Percentiles rank a stretch among this genome's conserved stretches.
Evolutionary conservation across 768 basidiomycete species (phyloP).

Genomic region (Mycena latifolia): DNA sequence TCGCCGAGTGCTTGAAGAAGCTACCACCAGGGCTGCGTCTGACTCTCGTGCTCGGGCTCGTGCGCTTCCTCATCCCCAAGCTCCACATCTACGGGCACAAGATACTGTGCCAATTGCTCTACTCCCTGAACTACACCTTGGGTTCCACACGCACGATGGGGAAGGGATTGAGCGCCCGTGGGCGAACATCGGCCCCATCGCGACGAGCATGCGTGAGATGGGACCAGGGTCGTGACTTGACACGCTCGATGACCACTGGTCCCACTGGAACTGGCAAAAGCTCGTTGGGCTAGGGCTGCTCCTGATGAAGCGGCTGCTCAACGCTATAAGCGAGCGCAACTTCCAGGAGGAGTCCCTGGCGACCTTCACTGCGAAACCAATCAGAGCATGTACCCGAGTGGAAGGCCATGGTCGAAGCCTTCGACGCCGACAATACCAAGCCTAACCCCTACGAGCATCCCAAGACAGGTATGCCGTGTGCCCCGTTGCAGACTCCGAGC

Average conservation of each 20-base stretch:
- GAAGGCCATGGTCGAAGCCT: constrained; percentile 16
- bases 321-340: constrained; percentile 7
- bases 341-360: constrained; percentile 8
- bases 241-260: constrained; percentile 51
- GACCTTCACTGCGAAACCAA: not conserved
- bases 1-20: not conserved
- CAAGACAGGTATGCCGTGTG: not conserved
- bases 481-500: not conserved
- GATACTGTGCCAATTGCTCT: constrained; percentile 25
- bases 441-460: constrained; percentile 8
- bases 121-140: constrained; percentile 43
- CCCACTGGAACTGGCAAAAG: constrained; percentile 51
- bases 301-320: constrained; percentile 7
- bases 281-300: constrained; percentile 40
- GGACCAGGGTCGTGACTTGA: constrained; percentile 43
- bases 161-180: constrained; percentile 51
- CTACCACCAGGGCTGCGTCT: not conserved
- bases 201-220: constrained; percentile 48
- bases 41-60: constrained; percentile 30
- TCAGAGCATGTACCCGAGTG: constrained; percentile 2
- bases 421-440: constrained; percentile 6
- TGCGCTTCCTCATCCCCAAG: constrained; percentile 38
- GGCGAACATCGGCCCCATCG: constrained; percentile 42
- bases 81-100: constrained; percentile 38
- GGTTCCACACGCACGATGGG: constrained; percentile 45